Base-by-base conservation (phyloP, 805 yeast genomes). In the Wickerhamomyces sydowiorum region DNA sequence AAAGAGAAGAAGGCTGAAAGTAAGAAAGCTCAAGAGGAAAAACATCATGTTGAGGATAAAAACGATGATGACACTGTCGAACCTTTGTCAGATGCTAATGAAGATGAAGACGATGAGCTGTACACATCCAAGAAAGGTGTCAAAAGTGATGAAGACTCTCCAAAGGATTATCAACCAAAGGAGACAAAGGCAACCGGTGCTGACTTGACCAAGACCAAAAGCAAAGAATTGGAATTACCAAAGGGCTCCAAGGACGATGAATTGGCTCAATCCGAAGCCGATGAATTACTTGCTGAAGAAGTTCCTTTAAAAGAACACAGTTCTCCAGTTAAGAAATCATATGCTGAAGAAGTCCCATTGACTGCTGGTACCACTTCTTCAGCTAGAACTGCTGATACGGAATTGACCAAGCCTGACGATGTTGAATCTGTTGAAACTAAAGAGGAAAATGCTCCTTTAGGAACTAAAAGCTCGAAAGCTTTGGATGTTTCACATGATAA, bases 201-300 rank as follows among this genome's bases (percentile, higher is more conserved):
- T 20, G 33, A n/a, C 5, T n/a, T 7, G 5, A 29, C 37, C 6
- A 34, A 20, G 24, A 33, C 19, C 6, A 22, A 33, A 12, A 36
- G 29, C 19, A 35, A 17, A 23, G 46, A 41, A 10, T 37, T 30
- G 33, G 37, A 29, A 29, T 24, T 19, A 22, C 40, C 22, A 43
- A 35, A 15, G 24, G 38, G 29, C 24, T 40, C 21, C 20, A 30
- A 30, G 25, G 27, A 18, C 15, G 9, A 42, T 27, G 31, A 46
- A 38, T 23, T 31, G 13, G 40, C 31, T 12, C 20, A 30, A 31
- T 21, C 40, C 10, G 50, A 39, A 34, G 42, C 28, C 29, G 54
- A 45, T 27, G 50, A 45, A 22, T 12, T 47, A 17, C 18, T 32
- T 6, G 36, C 15, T 14, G 36, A 38, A 31, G 36, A 29, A 21